Conservation (phyloP, 306 rosid species). For the Vicia villosa region DNA sequence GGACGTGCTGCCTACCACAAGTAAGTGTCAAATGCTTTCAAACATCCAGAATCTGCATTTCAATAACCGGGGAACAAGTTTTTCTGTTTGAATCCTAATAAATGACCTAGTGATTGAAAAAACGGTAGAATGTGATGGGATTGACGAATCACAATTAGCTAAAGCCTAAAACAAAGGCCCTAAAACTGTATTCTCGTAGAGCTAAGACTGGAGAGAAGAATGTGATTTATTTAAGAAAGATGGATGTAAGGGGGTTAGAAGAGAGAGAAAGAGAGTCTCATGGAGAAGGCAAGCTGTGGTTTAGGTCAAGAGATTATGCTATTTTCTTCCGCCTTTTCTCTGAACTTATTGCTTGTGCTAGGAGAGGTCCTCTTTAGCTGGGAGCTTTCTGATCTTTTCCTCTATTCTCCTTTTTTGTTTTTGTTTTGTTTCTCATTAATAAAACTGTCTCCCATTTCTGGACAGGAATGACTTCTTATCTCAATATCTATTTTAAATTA, state of each 20-base stretch:
- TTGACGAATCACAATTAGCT: not conserved
- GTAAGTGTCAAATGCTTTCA: constrained; percentile 46
- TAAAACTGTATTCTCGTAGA: not conserved
- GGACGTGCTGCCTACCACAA: constrained; percentile 91
- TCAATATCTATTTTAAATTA: constrained; percentile 1
- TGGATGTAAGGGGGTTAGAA: not conserved
- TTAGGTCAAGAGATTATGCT: not conserved
- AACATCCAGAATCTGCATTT: constrained; percentile 6
- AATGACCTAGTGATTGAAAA: not conserved
- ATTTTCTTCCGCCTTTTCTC: not conserved
- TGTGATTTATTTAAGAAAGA: constrained; percentile 6
- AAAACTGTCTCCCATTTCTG: not conserved
- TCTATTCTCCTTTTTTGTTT: too few relatives aligned
- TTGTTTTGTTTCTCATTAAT: constrained; percentile 9
- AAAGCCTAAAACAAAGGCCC: constrained; percentile 2
- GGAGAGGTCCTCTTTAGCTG: not conserved
- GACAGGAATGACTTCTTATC: not conserved
- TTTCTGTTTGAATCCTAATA: not conserved
- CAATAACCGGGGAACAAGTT: constrained; percentile 5
- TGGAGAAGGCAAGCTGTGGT: not conserved
- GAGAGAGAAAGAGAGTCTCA: constrained; percentile 20
- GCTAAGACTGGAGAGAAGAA: constrained; percentile 3
- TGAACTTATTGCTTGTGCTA: not conserved
- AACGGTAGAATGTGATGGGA: not conserved
- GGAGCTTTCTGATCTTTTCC: not conserved